Conservation (phyloP, 148 eudicot species). For the Euryodendron excelsum region DNA sequence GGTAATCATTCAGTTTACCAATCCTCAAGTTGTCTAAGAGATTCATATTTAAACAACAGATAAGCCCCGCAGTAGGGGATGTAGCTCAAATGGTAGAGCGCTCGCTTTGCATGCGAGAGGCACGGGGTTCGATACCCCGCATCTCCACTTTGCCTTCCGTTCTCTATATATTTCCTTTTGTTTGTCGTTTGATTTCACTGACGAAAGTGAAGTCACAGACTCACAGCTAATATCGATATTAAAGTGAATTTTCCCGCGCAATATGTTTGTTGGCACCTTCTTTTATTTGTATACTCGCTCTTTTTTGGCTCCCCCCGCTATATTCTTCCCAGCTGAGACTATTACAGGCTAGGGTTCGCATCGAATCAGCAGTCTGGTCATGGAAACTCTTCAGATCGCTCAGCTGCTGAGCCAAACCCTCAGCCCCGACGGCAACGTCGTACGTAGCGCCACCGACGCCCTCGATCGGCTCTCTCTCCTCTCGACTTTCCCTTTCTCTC, state of each 20-base stretch:
- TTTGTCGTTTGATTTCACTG: too few relatives aligned
- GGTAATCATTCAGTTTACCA: too few relatives aligned
- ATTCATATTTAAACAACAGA: too few relatives aligned
- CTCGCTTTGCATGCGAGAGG: constrained; percentile 47
- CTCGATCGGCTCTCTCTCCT: constrained; percentile 46
- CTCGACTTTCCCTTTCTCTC: constrained; percentile 45
- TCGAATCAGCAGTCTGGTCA: constrained; percentile 1
- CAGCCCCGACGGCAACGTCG: constrained; percentile 43
- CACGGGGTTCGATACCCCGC: constrained; percentile 92
- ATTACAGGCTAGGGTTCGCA: constrained; percentile 31
- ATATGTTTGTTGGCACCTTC: not conserved
- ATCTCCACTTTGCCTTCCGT: constrained; percentile 45
- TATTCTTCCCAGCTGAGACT: too few relatives aligned
- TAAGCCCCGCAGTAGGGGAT: not conserved
- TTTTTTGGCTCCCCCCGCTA: not conserved
- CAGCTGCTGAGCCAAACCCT: constrained; percentile 52
- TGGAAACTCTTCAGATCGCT: constrained; percentile 34
- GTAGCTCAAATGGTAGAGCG: constrained; percentile 13
- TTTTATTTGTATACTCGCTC: not conserved
- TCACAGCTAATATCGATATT: not conserved
- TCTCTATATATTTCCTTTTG: too few relatives aligned
- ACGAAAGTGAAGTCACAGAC: not conserved
- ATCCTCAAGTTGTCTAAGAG: too few relatives aligned
- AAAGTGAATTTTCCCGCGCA: constrained; percentile 26
- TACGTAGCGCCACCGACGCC: constrained; percentile 46